Evolutionary conservation across 1,284 basidiomycete genomes (phyloP).

Genomic region (Naganishia liquefaciens): DNA sequence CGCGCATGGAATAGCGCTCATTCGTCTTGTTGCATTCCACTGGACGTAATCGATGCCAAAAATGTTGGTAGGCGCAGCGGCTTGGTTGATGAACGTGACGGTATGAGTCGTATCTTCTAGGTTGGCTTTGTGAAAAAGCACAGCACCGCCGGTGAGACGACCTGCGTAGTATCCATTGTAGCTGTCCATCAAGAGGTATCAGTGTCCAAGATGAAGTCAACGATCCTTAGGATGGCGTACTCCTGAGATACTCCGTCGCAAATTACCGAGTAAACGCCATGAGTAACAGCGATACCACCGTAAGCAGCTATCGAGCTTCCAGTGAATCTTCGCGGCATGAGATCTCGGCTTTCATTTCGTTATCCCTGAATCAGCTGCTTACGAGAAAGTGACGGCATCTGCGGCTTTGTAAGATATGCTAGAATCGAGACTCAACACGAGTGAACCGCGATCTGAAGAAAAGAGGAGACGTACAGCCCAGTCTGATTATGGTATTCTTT

Average conservation of each 20-base stretch:
- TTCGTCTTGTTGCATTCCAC: conserved; percentile 6
- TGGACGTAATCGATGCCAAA: conserved; percentile 19
- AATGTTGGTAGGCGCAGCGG: neutral
- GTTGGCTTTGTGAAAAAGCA: conserved; percentile 5
- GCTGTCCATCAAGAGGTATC: neutral
- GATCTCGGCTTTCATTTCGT: neutral
- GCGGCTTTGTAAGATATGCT: conserved; percentile 7
- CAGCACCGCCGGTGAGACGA: conserved; percentile 3
- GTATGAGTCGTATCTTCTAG: conserved; percentile 13
- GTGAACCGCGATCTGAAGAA: too few species aligned
- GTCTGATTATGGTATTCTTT: conserved; percentile 6
- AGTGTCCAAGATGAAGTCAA: too few species aligned
- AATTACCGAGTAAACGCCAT: conserved; percentile 13
- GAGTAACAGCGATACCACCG: conserved; percentile 3
- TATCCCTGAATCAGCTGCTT: neutral
- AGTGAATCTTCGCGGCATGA: neutral
- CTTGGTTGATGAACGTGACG: conserved; percentile 18
- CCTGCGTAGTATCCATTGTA: conserved; percentile 11
- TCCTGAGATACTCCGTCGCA: conserved; percentile 4
- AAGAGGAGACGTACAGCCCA: neutral
- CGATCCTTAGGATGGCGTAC: neutral
- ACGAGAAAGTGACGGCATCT: conserved; percentile 11
- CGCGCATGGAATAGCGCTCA: neutral
- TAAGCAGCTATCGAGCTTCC: conserved; percentile 5
- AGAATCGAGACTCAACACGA: neutral